Conservation (phyloP, 306 rosid species). For the Pterocarpus macrocarpus region DNA sequence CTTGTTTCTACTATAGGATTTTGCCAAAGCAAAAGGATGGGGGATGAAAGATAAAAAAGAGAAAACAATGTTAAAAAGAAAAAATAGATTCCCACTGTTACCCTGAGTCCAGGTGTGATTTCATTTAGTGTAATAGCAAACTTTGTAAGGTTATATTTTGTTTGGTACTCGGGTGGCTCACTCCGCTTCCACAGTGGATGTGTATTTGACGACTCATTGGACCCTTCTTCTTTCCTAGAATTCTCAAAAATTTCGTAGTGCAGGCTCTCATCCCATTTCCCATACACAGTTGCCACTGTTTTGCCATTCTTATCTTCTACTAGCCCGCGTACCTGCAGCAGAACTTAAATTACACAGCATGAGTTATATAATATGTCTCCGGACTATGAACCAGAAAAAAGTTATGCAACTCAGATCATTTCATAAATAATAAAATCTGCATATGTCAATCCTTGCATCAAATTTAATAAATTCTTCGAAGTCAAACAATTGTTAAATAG, state of each 20-base stretch:
- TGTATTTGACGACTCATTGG: slow-evolving; percentile 57
- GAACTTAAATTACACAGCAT: slow-evolving; percentile 37
- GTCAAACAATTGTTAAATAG: background rate
- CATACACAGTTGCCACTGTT: slow-evolving; percentile 64
- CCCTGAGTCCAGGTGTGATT: slow-evolving; percentile 71
- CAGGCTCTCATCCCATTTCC: slow-evolving; percentile 86
- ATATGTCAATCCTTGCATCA: background rate
- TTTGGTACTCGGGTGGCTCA: slow-evolving; percentile 59
- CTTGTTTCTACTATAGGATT: background rate
- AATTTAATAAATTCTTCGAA: background rate
- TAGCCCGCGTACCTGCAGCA: slow-evolving; percentile 68
- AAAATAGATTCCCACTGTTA: slow-evolving; percentile 15
- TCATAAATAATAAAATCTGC: background rate
- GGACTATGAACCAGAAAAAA: slow-evolving; percentile 1
- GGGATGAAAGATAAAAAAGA: background rate
- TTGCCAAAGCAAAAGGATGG: background rate
- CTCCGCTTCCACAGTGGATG: slow-evolving; percentile 66
- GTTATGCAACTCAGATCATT: background rate
- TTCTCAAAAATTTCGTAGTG: slow-evolving; percentile 58
- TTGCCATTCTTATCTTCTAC: slow-evolving; percentile 74
- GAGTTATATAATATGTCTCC: slow-evolving; percentile 7
- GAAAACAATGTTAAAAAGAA: too few species aligned
- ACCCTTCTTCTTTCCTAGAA: slow-evolving; percentile 63
- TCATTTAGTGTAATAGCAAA: slow-evolving; percentile 77
- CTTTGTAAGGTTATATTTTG: slow-evolving; percentile 72